phyloP scores from a whole-genome alignment of 371 early-diverging fungal genomes.

The Coemansia sp. region DNA sequence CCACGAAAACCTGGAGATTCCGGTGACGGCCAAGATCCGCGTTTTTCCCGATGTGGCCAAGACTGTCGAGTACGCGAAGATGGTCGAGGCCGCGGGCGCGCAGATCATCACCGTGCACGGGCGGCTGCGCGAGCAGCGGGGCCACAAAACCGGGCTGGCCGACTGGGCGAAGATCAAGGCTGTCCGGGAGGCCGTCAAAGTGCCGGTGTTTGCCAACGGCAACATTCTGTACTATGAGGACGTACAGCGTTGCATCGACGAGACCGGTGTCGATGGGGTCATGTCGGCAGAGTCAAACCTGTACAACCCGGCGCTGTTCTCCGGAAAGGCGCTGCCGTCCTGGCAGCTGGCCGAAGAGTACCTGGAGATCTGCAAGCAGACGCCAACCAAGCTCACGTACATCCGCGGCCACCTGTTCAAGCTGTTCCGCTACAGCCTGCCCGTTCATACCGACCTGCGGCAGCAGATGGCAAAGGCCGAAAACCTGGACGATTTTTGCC shows the following conservation, averaged over 20 bases:
- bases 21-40: constrained; percentile 98
- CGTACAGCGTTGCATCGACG: constrained; percentile 80
- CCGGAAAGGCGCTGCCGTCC: constrained; percentile 61
- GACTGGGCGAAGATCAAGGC: constrained; percentile 96
- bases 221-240: constrained; percentile 93
- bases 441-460: constrained; percentile 78
- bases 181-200: constrained; percentile 81
- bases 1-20: constrained; percentile 83
- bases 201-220: constrained; percentile 98
- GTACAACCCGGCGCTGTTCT: constrained; percentile 89
- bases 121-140: constrained; percentile 94
- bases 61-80: constrained; percentile 94
- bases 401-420: constrained; percentile 93
- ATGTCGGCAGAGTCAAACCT: constrained; percentile 95
- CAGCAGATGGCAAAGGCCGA: constrained; percentile 64
- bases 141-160: constrained; percentile 93
- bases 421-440: constrained; percentile 79
- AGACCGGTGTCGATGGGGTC: constrained; percentile 93
- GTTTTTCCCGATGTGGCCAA: constrained; percentile 89
- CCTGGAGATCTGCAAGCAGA: constrained; percentile 65
- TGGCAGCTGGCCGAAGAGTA: constrained; percentile 87
- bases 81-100: constrained; percentile 94
- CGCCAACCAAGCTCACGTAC: constrained; percentile 61
- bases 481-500: constrained; percentile 62
- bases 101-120: constrained; percentile 97